Percentiles rank a stretch among this genome's conserved stretches.
Evolutionary conservation across 495 filamentous ascomycete species (phyloP).

Genomic region (Trypethelium eluteriae): DNA sequence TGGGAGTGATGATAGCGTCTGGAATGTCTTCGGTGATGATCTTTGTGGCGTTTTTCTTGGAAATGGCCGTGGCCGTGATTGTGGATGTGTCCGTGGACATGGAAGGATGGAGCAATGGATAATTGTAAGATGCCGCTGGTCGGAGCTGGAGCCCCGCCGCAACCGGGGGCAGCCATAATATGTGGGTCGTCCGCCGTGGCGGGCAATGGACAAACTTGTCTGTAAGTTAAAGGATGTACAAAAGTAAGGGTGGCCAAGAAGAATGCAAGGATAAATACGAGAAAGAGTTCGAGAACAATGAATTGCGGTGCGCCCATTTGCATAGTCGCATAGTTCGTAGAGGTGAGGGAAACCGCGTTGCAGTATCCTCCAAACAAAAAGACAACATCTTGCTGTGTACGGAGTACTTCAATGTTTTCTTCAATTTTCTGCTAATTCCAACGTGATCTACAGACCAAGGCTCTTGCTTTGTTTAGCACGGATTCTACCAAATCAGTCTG

Average conservation of each 20-base stretch:
- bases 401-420: too few relatives aligned
- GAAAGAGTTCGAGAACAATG: constrained; percentile 20
- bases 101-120: background rate
- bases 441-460: too few relatives aligned
- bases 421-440: too few relatives aligned
- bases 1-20: background rate
- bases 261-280: constrained; percentile 46
- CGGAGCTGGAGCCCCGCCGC: background rate
- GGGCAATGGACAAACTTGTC: constrained; percentile 30
- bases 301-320: background rate
- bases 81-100: background rate
- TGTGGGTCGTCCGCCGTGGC: constrained; percentile 5
- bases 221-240: constrained; percentile 38
- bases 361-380: background rate
- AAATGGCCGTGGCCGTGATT: background rate
- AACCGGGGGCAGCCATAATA: background rate
- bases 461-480: too few relatives aligned
- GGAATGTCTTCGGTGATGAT: background rate
- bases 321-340: background rate
- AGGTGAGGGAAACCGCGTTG: background rate
- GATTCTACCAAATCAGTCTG: too few relatives aligned
- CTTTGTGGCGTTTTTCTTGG: background rate
- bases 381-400: too few relatives aligned
- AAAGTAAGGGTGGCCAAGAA: constrained; percentile 51
- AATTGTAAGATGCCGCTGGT: too few relatives aligned